Evolutionary conservation across 495 filamentous ascomycete species (phyloP).

Genomic region (Oidiodendron maius): DNA sequence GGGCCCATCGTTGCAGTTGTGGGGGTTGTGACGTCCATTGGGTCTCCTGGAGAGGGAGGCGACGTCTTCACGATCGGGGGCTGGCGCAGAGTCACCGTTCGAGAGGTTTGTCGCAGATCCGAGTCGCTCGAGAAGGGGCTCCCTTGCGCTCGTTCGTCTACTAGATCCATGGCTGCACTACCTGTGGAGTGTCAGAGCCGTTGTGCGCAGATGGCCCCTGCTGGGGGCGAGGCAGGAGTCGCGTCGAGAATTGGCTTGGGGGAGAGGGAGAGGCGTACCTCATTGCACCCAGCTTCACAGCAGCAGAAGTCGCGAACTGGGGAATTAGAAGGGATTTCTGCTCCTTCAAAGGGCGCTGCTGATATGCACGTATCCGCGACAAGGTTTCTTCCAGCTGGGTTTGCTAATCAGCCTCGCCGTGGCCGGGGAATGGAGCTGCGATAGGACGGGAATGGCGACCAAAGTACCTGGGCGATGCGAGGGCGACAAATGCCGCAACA

Average conservation of each 20-base stretch:
- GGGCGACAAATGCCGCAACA: too few relatives aligned
- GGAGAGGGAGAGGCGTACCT: conserved; percentile 14
- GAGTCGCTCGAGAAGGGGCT: conserved; percentile 15
- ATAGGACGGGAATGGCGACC: too few relatives aligned
- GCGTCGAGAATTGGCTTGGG: neutral
- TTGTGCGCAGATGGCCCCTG: conserved; percentile 6
- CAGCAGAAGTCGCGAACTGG: conserved; percentile 3
- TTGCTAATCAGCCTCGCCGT: conserved; percentile 21
- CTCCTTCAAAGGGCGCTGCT: conserved; percentile 11
- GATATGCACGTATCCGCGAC: conserved; percentile 16
- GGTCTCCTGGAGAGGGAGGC: conserved; percentile 19
- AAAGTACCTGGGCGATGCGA: too few relatives aligned
- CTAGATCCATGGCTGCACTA: conserved; percentile 20
- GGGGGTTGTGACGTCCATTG: conserved; percentile 23
- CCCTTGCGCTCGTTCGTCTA: conserved; percentile 21
- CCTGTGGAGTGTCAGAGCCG: conserved; percentile 12
- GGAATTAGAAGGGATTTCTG: conserved; percentile 10
- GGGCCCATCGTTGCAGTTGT: conserved; percentile 19
- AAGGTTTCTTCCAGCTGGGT: conserved; percentile 9
- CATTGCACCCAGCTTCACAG: conserved; percentile 17
- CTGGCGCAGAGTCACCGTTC: conserved; percentile 21
- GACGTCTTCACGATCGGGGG: conserved; percentile 16
- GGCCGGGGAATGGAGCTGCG: too few relatives aligned
- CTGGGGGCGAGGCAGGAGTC: neutral
- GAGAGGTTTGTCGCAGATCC: conserved; percentile 16